A percentile compares a stretch with the other conserved stretches of the same genome.
These are phyloP conservation scores for Spinellus fusiger DNA, from an alignment of 192 early-diverging fungal genomes.

Conservation along the genomic window DNA sequence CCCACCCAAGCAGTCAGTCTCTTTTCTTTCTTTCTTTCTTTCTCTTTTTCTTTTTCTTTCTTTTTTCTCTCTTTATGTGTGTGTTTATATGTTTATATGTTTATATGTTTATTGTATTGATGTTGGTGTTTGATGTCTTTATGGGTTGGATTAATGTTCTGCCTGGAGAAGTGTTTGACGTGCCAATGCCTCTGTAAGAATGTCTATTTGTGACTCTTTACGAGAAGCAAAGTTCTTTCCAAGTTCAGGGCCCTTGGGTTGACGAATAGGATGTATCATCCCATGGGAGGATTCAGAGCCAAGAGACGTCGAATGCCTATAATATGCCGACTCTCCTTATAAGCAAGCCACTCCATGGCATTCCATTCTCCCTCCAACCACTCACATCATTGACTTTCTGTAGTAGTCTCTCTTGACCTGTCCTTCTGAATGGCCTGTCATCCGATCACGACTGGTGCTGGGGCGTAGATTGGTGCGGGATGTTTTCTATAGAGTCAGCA, in stretches of 20 bases:
- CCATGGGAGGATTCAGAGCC: conserved; percentile 41
- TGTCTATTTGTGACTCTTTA: conserved; percentile 17
- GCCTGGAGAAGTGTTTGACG: conserved; percentile 4
- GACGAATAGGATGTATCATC: conserved; percentile 64
- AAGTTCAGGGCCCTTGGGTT: conserved; percentile 69
- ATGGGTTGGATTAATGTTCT: too few species aligned
- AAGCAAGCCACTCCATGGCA: neutral
- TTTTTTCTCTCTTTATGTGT: too few species aligned
- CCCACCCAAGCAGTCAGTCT: too few species aligned
- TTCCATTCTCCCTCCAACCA: neutral
- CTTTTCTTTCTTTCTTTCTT: too few species aligned
- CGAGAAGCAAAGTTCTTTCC: conserved; percentile 68
- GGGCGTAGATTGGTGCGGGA: conserved; percentile 16
- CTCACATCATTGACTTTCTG: conserved; percentile 34
- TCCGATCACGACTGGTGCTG: conserved; percentile 29
- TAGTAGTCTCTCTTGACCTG: conserved; percentile 17
- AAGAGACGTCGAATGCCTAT: conserved; percentile 22
- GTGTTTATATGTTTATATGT: too few species aligned
- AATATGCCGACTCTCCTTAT: neutral
- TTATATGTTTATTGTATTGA: too few species aligned
- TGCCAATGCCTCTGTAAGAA: neutral
- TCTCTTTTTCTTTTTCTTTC: too few species aligned
- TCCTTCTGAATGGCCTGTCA: conserved; percentile 2
- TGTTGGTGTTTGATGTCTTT: too few species aligned
- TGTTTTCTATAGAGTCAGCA: neutral